A percentile compares a stretch with the other conserved stretches of the same genome.
These are phyloP conservation scores for Trichoderma sp. DNA, from an alignment of 2,329 filamentous ascomycete species.

Conservation along the genomic window DNA sequence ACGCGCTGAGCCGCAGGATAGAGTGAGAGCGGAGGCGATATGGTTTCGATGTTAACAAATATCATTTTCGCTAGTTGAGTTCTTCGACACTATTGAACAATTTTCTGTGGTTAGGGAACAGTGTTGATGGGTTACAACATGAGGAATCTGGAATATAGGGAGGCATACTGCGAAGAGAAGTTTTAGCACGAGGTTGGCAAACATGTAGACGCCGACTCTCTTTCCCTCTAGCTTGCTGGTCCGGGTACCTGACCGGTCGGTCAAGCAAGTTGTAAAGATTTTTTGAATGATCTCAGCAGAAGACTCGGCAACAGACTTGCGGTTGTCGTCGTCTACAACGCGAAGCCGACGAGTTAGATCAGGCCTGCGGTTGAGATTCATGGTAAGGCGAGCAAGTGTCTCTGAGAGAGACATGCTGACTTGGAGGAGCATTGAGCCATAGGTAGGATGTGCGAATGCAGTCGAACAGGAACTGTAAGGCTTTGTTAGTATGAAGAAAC, in stretches of 20 bases:
- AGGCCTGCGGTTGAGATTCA: constrained; percentile 77
- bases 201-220: constrained; percentile 83
- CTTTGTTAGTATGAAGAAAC: neutral
- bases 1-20: constrained; percentile 86
- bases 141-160: no score
- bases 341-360: constrained; percentile 69
- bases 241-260: constrained; percentile 68
- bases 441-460: constrained; percentile 73
- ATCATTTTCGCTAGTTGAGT: constrained; percentile 82
- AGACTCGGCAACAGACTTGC: constrained; percentile 78
- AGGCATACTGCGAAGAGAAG: constrained; percentile 72
- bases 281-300: constrained; percentile 87
- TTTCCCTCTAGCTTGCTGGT: constrained; percentile 75
- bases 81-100: constrained; percentile 66
- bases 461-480: constrained; percentile 69
- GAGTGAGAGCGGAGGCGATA: constrained; percentile 74
- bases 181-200: constrained; percentile 87
- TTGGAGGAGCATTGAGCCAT: constrained; percentile 78
- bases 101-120: neutral
- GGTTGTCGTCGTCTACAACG: constrained; percentile 62
- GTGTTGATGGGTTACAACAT: neutral
- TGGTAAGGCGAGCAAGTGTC: constrained; percentile 76
- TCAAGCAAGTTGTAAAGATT: constrained; percentile 86
- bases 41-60: constrained; percentile 81
- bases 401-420: constrained; percentile 80